Evolutionary conservation across 2,329 filamentous ascomycete genomes (phyloP), one percentile per base, ranked within the genome.

Genomic region (Trichoderma pleuroti): DNA sequence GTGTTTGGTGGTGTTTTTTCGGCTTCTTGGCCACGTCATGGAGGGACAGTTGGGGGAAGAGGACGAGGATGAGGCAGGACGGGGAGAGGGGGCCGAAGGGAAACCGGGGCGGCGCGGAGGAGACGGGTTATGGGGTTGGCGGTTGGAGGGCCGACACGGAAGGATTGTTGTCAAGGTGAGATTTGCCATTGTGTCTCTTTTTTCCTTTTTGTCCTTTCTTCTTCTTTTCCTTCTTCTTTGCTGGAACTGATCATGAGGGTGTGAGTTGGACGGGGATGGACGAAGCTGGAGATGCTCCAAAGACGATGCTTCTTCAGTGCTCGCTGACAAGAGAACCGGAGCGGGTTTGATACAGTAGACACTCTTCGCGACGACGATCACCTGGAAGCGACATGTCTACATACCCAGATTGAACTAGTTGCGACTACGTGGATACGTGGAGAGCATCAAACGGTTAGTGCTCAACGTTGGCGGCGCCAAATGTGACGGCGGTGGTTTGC

Each of bases 401-500:
- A n/a, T n/a, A n/a, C n/a, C n/a, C n/a, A 24, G 10, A 24, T 52
- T 24, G 46, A 6, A 24, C 46, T 52, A 52, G n/a, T 21, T 34
- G 56, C 56, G 32, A 21, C 30, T 32, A 24, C n/a, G 30, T 59
- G 18, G 30, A 59, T 59, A 54, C 67, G 32, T 34, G 56, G 56
- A 52, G 42, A 42, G 59, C 67, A 46, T 42, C 28, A 28, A 26
- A 60, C 62, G 56, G 67, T 42, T 34, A n/a, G 39, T 59, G 24
- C 39, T 21, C 54, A 12, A 36, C 36, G 64, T 32, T 46, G 36
- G 36, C 61, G 61, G 42, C 61, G 42, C 61, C 61, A 64, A 64
- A 64, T 64, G 61, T 63, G 61, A 63, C 39, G 61, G 39, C 64
- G 49, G 52, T 24, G 52, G 64, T 42, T 67, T 57, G 34, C 64